Evolutionary conservation across 305 asterid genomes (phyloP), one percentile per base, ranked within the genome.

Genomic region (Fraxinus dipetala): DNA sequence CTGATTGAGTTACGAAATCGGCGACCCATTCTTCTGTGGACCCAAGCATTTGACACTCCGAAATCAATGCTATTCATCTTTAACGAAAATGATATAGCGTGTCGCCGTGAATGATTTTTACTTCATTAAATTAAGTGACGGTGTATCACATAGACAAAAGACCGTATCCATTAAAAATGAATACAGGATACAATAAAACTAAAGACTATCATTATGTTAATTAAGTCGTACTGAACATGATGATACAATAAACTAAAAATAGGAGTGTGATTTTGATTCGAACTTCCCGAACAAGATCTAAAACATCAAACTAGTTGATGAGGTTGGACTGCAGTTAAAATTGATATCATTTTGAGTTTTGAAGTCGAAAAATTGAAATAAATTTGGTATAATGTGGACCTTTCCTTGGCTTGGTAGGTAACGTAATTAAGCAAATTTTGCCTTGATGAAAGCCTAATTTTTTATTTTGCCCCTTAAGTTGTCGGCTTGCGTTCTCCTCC

Each of bases 401-500:
- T n/a, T 54, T 54, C 9, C 2, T n/a, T n/a, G 24, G 63, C 2
- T n/a, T n/a, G 24, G 63, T 4, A n/a, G 63, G 63, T 54, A n/a
- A 54, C 10, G 65, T 54, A n/a, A n/a, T 5, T 5, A n/a, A n/a
- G 65, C 22, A 6, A 5, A 54, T 0, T n/a, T n/a, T 5, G 10
- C 26, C 24, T n/a, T 54, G 24, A 1, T 54, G 0, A n/a, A 54
- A 16, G 26, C 24, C 14, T 63, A 24, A 24, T 63, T 20, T 63
- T 1, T 63, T 22, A 24, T 63, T 20, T 61, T 11, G n/a, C 54
- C 10, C 67, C 67, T 56, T 22, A 1, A 56, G 28, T 2, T 84
- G 89, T 82, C 87, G 85, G 87, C 82, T 83, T 82, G 48, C 7
- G 6, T 28, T 76, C n/a, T 26, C 59, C 36, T 16, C 22, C 28